Evolutionary conservation across 2,329 filamentous ascomycete species (phyloP).

Genomic region (Dactylellina leptospora): DNA sequence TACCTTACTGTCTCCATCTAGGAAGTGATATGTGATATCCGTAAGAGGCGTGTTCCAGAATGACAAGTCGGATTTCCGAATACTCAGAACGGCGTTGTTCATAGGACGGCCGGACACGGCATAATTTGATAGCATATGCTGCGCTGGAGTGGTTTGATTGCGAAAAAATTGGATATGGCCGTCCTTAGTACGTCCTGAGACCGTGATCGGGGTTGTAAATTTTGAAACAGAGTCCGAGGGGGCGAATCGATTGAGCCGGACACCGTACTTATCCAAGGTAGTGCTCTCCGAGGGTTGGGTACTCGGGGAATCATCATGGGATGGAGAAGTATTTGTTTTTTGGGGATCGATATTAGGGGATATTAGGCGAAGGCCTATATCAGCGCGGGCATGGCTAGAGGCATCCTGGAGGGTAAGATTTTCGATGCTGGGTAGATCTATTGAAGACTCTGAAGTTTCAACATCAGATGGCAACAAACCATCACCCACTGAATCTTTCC

Average conservation of each 20-base stretch:
- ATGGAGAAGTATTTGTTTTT: slow-evolving; percentile 1
- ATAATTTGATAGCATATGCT: slow-evolving; percentile 24
- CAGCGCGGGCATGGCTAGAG: too few relatives aligned
- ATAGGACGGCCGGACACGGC: slow-evolving; percentile 18
- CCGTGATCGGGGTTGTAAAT: not conserved
- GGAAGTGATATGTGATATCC: slow-evolving; percentile 45
- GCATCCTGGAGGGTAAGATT: too few relatives aligned
- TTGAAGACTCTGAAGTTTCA: too few relatives aligned
- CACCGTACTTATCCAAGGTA: too few relatives aligned
- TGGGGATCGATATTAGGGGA: slow-evolving; percentile 35
- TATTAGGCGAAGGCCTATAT: slow-evolving; percentile 25
- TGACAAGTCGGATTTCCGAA: slow-evolving; percentile 44
- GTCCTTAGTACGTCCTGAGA: not conserved
- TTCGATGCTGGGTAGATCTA: too few relatives aligned
- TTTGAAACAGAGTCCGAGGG: not conserved
- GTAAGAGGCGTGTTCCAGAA: slow-evolving; percentile 49
- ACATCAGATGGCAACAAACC: too few relatives aligned
- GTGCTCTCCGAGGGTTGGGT: too few relatives aligned
- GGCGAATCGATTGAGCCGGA: too few relatives aligned
- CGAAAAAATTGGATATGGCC: slow-evolving; percentile 5
- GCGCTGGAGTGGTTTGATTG: slow-evolving; percentile 19
- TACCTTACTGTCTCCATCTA: slow-evolving; percentile 39
- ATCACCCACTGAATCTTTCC: too few relatives aligned
- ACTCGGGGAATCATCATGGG: not conserved
- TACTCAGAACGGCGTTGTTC: slow-evolving; percentile 28